Evolutionary conservation across 129 eudicot genomes (phyloP), one percentile per base, ranked within the genome.

Genomic region (Lactuca sativa): DNA sequence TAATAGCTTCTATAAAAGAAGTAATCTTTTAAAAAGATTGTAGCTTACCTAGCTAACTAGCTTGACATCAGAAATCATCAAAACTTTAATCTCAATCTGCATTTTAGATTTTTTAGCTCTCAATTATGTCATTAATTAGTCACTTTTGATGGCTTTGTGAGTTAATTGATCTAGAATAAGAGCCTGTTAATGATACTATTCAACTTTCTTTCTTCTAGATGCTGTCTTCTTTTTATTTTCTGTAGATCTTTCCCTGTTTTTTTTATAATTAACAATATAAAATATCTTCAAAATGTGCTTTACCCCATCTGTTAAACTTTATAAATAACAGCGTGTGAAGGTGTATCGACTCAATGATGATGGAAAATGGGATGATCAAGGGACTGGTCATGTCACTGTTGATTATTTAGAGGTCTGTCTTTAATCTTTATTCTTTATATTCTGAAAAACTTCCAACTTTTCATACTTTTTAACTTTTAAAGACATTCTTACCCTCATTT

Each of bases 361-460:
- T 81, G 95, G 96, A 49, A 88, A 88, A 76, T 92, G 98, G 98
- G 98, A 92, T 80, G 98, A 92, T 80, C 96, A 84, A 80, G 98
- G 98, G 77, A 88, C 96, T 67, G 98, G 98, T 37, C 98, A 92
- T 77, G 87, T 92, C 66, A 81, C 87, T 67, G 85, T 92, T 74
- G 95, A 89, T 78, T 88, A 84, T 73, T 16, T 89, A 66, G 96
- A 92, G 95, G 98, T 92, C 34, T 40, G 62, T 4, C 47, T 55
- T n/a, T 40, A 15, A 32, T 18, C 3, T 49, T n/a, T 53, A 0
- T 6, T 15, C 48, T 65, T 71, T 66, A 49, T 17, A 11, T 56
- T 40, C n/a, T 47, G 48, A 25, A 13, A 14, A 17, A 33, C n/a
- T 38, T 58, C 10, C 10, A 10, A 18, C 18, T 17, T n/a, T 32